These are phyloP conservation scores for Candida chilensis DNA, from an alignment of 805 yeast species.

Conservation along the genomic window DNA sequence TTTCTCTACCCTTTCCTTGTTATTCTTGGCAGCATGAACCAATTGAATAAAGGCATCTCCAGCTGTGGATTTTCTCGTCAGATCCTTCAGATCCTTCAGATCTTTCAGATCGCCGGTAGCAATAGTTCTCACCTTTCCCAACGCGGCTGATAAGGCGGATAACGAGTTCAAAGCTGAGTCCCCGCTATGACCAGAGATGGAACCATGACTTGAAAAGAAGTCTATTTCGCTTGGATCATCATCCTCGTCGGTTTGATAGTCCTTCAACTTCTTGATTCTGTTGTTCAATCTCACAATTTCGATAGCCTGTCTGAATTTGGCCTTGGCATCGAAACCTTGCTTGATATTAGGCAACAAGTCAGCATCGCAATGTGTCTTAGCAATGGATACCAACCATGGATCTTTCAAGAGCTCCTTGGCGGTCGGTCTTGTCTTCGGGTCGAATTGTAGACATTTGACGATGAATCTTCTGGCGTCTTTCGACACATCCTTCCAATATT, in stretches of 20 bases:
- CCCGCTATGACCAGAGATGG: too few relatives aligned
- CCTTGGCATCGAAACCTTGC: conserved; percentile 76
- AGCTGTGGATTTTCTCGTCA: conserved; percentile 5
- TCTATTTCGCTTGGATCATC: too few relatives aligned
- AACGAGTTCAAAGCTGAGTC: too few relatives aligned
- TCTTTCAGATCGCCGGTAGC: too few relatives aligned
- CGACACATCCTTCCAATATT: conserved; percentile 79
- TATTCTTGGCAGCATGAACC: conserved; percentile 29
- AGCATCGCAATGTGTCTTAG: conserved; percentile 33
- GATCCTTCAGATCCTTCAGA: too few relatives aligned
- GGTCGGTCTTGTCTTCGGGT: conserved; percentile 64
- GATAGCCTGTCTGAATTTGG: conserved; percentile 77
- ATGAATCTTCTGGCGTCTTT: conserved; percentile 77
- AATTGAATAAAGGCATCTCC: conserved; percentile 29
- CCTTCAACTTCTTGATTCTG: conserved; percentile 63
- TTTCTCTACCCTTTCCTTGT: conserved; percentile 16
- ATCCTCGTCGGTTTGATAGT: conserved; percentile 48
- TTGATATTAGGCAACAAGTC: conserved; percentile 79
- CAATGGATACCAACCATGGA: conserved; percentile 58
- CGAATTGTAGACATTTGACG: conserved; percentile 54
- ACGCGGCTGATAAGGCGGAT: too few relatives aligned
- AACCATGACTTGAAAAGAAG: too few relatives aligned
- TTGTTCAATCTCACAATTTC: conserved; percentile 78
- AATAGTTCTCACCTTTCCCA: too few relatives aligned
- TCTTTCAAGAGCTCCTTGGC: conserved; percentile 56